These are phyloP conservation scores for Carex arenaria DNA, from an alignment of 202 grass and related monocot genomes.

Conservation along the genomic window DNA sequence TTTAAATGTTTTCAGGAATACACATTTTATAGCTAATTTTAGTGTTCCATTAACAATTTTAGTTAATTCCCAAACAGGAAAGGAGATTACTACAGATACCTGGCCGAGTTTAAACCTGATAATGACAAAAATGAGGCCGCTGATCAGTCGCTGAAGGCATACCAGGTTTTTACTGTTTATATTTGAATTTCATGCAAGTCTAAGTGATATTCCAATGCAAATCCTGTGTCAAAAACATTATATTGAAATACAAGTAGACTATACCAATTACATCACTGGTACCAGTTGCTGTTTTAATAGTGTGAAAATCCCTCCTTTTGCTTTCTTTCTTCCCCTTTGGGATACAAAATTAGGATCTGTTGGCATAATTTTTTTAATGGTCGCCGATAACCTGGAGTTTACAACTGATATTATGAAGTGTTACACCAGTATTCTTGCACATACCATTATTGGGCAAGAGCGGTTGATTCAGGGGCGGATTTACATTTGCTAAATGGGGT, in stretches of 20 bases:
- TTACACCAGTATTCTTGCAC: not conserved
- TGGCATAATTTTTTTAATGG: not conserved
- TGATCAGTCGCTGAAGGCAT: constrained; percentile 74
- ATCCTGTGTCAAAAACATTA: not conserved
- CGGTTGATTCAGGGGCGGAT: not conserved
- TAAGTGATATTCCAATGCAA: not conserved
- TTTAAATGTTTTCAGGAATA: not conserved
- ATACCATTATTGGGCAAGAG: not conserved
- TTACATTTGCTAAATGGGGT: too few relatives aligned
- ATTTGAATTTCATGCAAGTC: not conserved
- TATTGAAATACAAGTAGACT: not conserved
- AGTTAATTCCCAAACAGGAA: constrained; percentile 42
- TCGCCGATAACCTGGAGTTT: not conserved
- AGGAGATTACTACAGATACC: constrained; percentile 87
- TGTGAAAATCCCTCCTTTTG: not conserved
- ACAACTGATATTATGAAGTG: not conserved
- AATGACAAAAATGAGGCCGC: constrained; percentile 69
- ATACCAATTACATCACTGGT: not conserved
- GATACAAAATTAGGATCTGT: not conserved
- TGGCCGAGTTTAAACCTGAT: constrained; percentile 76
- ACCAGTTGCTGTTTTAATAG: not conserved
- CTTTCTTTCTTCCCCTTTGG: not conserved
- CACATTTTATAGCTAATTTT: not conserved
- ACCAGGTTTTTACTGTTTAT: constrained; percentile 50
- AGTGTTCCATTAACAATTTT: not conserved